Evolutionary conservation across 768 basidiomycete species (phyloP), one percentile per base, ranked within the genome.

Genomic region (Lentinus tigrinus): DNA sequence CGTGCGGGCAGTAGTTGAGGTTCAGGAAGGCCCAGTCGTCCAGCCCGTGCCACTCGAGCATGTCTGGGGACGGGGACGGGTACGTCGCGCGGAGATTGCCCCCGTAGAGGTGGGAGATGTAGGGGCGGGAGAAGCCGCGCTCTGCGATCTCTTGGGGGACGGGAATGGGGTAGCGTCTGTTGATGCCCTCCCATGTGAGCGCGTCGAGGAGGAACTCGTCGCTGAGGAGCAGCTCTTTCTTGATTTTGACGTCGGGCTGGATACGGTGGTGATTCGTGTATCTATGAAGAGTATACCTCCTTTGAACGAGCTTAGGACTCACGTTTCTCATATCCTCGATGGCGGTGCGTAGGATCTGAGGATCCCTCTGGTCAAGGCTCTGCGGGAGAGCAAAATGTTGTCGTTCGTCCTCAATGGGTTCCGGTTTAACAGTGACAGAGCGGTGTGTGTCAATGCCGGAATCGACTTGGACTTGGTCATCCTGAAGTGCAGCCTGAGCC

Each of bases 201-300:
- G 52, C 40, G 31, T 36, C 28, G 17, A 53, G 52, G 52, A 53
- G 27, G 42, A 43, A 43, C n/a, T 43, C 52, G 28, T 53, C 52
- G n/a, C 42, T 53, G 21, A 46, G 43, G 17, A 53, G 40, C 3
- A 44, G 27, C 23, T 53, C 52, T 16, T 43, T 19, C 52, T 53
- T 53, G 9, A 53, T n/a, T n/a, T 53, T 44, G 9, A 53, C 28
- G n/a, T 52, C 52, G 16, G 52, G 52, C 52, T 52, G 26, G 4
- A 42, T 10, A 9, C 27, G 4, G 21, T 14, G 37, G 7, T 19
- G 14, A 26, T 38, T 14, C 5, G 37, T 39, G 16, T 10, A 6
- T 13, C 17, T 1, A 10, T 14, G 37, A 21, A 0, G 23, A 39
- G 19, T 40, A 26, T n/a, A n/a, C n/a, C n/a, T n/a, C n/a, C n/a